Base-by-base conservation (phyloP, 805 yeast genomes). In the Metschnikowia chrysomelidarum region DNA sequence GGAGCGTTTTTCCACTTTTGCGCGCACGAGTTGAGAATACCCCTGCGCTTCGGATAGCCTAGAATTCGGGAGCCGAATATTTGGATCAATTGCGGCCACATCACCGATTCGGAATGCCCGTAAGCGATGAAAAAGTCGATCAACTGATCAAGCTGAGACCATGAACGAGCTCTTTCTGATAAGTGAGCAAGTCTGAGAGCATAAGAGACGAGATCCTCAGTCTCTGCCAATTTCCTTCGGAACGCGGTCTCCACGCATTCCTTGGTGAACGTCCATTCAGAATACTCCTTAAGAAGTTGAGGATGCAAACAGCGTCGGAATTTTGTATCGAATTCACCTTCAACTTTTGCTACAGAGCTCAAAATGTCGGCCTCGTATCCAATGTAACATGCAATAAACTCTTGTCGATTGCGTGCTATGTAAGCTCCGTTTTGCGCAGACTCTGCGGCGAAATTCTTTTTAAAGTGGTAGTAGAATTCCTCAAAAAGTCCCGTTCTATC, bases 401-500 rank as follows among this genome's bases (percentile, higher is more conserved):
- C 11, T 13, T 32, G 30, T 10, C 24, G 4, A 11, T 15, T 14
- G 5, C 7, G 15, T 9, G 24, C 12, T 14, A 29, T 24, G 14
- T 32, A 32, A 5, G 27, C 35, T 14, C 29, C 8, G 10, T 32
- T 32, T 25, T 32, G 30, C 2, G 21, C n/a, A 3, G 35, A 32
- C 9, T 12, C 4, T 10, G 24, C n/a, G 12, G 35, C 16, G n/a
- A 32, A 32, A 3, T 18, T 4, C 9, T 17, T 9, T 15, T 30
- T 30, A 22, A 30, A 30, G 22, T 30, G 34, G 19, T n/a, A 30
- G 27, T 32, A 32, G 12, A 32, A 32, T 14, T 32, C 35, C n/a
- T 23, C 12, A 14, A 32, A 32, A 9, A 32, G 15, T 2, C 35
- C 35, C 4, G 22, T 9, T 13, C 19, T 24, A 5, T 19, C 24